Percentiles rank a stretch among this genome's conserved stretches.
phyloP scores from a whole-genome alignment of 495 filamentous ascomycete species.

The Penicillium steckii region DNA sequence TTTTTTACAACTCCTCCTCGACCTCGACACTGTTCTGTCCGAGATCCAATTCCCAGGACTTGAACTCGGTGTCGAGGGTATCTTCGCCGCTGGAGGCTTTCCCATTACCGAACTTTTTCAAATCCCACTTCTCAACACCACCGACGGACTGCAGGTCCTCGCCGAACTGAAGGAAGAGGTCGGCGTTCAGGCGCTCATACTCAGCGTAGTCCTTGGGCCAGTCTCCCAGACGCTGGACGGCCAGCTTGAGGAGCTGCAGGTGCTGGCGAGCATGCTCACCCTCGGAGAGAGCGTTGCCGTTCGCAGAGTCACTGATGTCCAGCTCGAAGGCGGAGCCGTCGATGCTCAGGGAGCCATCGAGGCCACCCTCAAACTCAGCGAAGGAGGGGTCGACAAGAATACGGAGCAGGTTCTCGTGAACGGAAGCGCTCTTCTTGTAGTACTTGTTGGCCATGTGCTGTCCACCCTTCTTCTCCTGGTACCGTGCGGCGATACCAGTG shows the following conservation, averaged over 20 bases:
- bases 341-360: slow-evolving; percentile 22
- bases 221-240: slow-evolving; percentile 38
- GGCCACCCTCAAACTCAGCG: slow-evolving; percentile 26
- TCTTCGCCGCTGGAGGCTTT: slow-evolving; percentile 22
- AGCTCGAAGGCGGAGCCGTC: slow-evolving; percentile 23
- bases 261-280: slow-evolving; percentile 37
- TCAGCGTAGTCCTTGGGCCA: slow-evolving; percentile 42
- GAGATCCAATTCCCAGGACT: slow-evolving; percentile 22
- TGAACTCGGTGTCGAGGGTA: slow-evolving; percentile 12
- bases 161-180: slow-evolving; percentile 19
- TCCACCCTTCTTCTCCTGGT: slow-evolving; percentile 30
- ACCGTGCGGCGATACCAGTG: slow-evolving; percentile 34
- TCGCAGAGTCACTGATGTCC: slow-evolving; percentile 19
- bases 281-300: slow-evolving; percentile 12
- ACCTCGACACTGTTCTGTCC: slow-evolving; percentile 12
- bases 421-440: slow-evolving; percentile 37
- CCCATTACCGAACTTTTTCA: slow-evolving; percentile 36
- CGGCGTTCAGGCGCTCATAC: slow-evolving; percentile 25
- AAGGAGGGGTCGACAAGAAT: slow-evolving; percentile 33
- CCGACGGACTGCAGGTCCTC: slow-evolving; percentile 34
- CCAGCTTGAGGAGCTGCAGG: slow-evolving; percentile 36
- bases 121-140: slow-evolving; percentile 38
- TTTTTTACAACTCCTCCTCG: slow-evolving; percentile 21
- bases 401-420: slow-evolving; percentile 41
- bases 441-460: slow-evolving; percentile 38